Evolutionary conservation across 2,329 filamentous ascomycete genomes (phyloP).

Genomic region (Trichoderma cornu-damae): DNA sequence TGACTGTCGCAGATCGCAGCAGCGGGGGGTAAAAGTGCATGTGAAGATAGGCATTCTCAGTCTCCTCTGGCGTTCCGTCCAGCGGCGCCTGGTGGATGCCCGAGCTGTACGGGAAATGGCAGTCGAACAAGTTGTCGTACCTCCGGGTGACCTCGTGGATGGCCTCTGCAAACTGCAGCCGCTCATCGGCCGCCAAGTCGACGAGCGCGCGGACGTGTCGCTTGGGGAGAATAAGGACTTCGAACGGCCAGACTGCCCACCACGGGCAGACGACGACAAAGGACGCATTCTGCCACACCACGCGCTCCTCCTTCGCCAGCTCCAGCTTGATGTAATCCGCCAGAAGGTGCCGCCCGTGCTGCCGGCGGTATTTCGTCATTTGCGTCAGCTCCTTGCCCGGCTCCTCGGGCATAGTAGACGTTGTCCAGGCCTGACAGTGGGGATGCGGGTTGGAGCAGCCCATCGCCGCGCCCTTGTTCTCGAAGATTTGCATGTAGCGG

Average conservation of each 20-base stretch:
- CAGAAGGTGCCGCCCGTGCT: constrained; percentile 71
- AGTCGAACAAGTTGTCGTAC: constrained; percentile 97
- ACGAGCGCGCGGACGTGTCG: constrained; percentile 78
- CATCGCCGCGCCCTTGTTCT: constrained; percentile 98
- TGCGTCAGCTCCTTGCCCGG: constrained; percentile 73
- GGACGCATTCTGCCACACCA: constrained; percentile 79
- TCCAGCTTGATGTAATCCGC: constrained; percentile 85
- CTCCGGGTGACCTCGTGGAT: constrained; percentile 83
- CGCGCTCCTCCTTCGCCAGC: constrained; percentile 71
- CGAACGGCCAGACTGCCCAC: constrained; percentile 98
- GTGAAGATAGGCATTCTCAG: constrained; percentile 85
- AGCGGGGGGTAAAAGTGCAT: constrained; percentile 97
- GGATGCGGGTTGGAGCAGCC: constrained; percentile 98
- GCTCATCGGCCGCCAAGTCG: constrained; percentile 70
- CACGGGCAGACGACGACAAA: constrained; percentile 91
- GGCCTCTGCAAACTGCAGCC: constrained; percentile 69
- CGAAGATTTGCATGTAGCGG: constrained; percentile 98
- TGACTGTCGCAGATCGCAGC: constrained; percentile 84
- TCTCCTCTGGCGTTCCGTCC: constrained; percentile 72
- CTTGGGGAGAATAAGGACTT: constrained; percentile 84
- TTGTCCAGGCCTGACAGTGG: constrained; percentile 95
- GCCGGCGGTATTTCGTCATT: constrained; percentile 68
- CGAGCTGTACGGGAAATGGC: constrained; percentile 93
- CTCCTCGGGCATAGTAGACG: constrained; percentile 85
- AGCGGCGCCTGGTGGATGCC: constrained; percentile 94